phyloP scores from a whole-genome alignment of 805 yeast genomes.

The Spathaspora girioi region DNA sequence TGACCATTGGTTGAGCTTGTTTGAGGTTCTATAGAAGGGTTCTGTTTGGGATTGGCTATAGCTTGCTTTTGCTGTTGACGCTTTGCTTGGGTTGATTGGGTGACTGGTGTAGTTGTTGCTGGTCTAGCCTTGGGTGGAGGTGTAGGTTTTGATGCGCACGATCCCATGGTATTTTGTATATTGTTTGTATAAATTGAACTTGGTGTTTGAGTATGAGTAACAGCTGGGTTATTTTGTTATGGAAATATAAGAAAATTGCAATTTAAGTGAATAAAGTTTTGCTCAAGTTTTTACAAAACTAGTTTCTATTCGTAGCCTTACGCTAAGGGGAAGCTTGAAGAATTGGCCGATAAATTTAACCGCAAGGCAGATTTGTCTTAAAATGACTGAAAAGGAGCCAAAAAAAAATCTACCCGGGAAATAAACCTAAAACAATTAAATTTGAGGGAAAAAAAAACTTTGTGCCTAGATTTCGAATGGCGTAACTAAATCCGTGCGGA shows the following conservation, averaged over 20 bases:
- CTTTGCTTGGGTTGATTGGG: constrained; percentile 9
- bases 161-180: constrained; percentile 15
- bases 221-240: too few species aligned
- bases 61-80: constrained; percentile 16
- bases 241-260: too few species aligned
- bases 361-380: not conserved
- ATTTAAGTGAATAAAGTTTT: too few species aligned
- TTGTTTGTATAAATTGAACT: not conserved
- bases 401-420: not conserved
- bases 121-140: not conserved
- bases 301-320: not conserved
- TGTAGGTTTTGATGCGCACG: constrained; percentile 17
- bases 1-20: not conserved
- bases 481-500: not conserved
- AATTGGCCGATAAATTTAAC: not conserved
- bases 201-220: not conserved
- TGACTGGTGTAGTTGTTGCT: not conserved
- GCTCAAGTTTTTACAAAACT: not conserved
- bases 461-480: not conserved
- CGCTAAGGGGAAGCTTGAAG: not conserved
- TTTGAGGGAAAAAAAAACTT: not conserved
- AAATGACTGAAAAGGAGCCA: not conserved
- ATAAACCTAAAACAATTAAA: not conserved
- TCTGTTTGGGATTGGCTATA: not conserved
- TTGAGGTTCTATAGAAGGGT: not conserved